Evolutionary conservation across 768 basidiomycete genomes (phyloP), one percentile per base, ranked within the genome.

Genomic region (Daedaleopsis sinensis): DNA sequence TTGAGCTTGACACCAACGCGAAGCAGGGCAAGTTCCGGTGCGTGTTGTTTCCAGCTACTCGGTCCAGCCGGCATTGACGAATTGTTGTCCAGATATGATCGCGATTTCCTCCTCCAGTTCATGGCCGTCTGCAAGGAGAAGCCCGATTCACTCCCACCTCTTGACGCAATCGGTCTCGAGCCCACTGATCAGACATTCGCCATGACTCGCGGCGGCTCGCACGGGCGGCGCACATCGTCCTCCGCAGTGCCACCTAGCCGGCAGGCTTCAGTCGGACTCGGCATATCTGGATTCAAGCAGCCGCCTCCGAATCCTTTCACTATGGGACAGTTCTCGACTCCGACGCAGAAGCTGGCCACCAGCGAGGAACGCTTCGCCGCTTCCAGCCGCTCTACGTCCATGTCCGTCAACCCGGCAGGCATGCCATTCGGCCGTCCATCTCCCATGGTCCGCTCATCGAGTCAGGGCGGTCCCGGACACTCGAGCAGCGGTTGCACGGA

Each of bases 241-340:
- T 9, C 46, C 16, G 46, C 46, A 10, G 46, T 18, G n/a, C 11
- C 15, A 35, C 24, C 19, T 21, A 38, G 32, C 21, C 82, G 85
- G 23, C 82, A 82, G 63, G 76, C 75, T 18, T 82, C 84, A 7
- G 71, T 81, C 18, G 80, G 82, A n/a, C 79, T 83, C 9, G 82
- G 82, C 19, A 72, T 81, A 35, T 69, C 74, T 15, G 63, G 68
- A 4, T 66, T 72, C 49, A 70, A 68, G 53, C 82, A 81, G 59
- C 66, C 75, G 23, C 71, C 65, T 24, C 57, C 69, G 52, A 65
- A 52, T 15, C 67, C 73, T 19, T 79, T 80, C 67, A 70, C 75
- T n/a, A 91, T 91, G 88, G 90, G 89, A 56, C 81, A 89, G 62
- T 91, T 91, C 70, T 75, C 79, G 0, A 82, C 87, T 0, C 69